Evolutionary conservation across 1,139 yeast species (phyloP).

Genomic region (Hansenula anomala): DNA sequence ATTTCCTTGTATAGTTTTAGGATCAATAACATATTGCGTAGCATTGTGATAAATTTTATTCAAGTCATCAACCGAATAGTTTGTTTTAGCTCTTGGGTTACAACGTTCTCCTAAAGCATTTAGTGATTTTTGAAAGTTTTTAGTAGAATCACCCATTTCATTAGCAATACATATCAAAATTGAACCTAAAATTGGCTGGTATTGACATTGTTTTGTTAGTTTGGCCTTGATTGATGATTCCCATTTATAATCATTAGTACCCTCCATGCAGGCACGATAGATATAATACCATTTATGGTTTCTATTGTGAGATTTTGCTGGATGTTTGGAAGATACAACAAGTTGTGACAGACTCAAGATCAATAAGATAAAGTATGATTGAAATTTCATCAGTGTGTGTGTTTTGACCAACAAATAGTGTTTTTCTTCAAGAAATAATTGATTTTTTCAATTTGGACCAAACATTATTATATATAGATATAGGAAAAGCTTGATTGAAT

Average conservation of each 20-base stretch:
- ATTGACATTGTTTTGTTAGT: not conserved
- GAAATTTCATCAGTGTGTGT: too few species aligned
- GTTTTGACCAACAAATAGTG: too few species aligned
- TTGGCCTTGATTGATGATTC: not conserved
- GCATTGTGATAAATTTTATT: conserved; percentile 32
- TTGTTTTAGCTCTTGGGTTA: not conserved
- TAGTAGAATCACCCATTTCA: not conserved
- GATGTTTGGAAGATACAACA: too few species aligned
- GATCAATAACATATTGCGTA: conserved; percentile 29
- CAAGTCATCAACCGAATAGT: conserved; percentile 25
- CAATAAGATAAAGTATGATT: too few species aligned
- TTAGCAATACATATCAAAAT: not conserved
- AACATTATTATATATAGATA: too few species aligned
- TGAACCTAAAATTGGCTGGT: not conserved
- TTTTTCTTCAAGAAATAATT: too few species aligned
- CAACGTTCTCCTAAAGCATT: not conserved
- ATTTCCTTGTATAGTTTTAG: conserved; percentile 81
- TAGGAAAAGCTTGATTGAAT: too few species aligned
- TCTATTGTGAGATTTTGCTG: too few species aligned
- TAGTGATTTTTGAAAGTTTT: not conserved
- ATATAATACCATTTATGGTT: not conserved
- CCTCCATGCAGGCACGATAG: not conserved
- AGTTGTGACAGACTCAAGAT: too few species aligned
- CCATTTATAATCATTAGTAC: not conserved
- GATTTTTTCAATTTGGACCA: too few species aligned